These are phyloP conservation scores for Cladosporium sp. DNA, from an alignment of 2,329 filamentous ascomycete genomes.

Conservation along the genomic window DNA sequence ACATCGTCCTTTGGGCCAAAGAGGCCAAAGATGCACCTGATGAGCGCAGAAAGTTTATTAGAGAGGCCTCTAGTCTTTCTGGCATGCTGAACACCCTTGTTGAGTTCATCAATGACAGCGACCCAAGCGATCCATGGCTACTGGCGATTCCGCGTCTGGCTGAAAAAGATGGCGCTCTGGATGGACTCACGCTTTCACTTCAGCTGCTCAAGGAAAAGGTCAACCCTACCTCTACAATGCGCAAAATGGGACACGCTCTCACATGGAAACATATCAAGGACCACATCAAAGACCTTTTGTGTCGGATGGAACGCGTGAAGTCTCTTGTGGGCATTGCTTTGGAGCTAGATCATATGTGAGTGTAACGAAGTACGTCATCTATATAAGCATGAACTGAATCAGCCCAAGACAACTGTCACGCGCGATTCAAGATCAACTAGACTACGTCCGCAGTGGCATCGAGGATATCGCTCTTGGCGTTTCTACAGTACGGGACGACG, in stretches of 20 bases:
- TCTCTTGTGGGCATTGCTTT: not conserved
- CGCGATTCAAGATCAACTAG: not conserved
- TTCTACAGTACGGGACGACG: not conserved
- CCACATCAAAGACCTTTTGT: not conserved
- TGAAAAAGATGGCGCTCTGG: not conserved
- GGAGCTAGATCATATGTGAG: conserved; percentile 2
- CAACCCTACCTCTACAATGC: not conserved
- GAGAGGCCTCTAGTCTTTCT: not conserved
- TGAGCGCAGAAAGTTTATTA: not conserved
- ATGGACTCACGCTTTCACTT: not conserved
- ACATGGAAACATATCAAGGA: not conserved
- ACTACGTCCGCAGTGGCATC: not conserved
- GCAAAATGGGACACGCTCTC: not conserved
- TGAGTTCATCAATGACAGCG: not conserved
- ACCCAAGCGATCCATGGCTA: not conserved
- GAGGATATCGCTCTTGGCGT: not conserved
- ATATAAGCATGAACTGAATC: not conserved
- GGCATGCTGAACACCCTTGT: conserved; percentile 1
- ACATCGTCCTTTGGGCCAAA: not conserved
- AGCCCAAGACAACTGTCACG: not conserved
- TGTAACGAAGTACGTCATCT: not conserved
- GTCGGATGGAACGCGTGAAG: conserved; percentile 2
- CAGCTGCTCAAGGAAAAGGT: not conserved
- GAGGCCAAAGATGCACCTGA: not conserved
- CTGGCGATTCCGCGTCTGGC: not conserved